Evolutionary conservation across 805 yeast species (phyloP), one percentile per base, ranked within the genome.

Genomic region (Metschnikowia colocasiae): DNA sequence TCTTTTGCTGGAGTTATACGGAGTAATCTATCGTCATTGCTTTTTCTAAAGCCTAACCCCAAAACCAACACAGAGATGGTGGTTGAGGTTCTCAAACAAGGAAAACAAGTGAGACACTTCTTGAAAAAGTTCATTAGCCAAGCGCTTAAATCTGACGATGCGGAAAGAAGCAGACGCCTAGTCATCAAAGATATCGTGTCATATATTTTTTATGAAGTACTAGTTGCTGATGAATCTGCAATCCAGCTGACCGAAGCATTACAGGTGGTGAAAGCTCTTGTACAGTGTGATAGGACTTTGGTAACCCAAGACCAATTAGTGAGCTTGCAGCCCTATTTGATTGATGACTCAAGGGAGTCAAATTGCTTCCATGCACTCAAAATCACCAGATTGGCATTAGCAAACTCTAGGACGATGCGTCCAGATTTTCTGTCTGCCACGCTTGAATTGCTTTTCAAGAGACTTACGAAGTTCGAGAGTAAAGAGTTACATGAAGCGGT

Each of bases 401-500:
- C 78, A 1, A 65, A 67, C 13, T 59, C 72, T 7, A 55, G 59
- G 0, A 64, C 76, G 4, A 65, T 85, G 39, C 75, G 82, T 40
- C 74, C 78, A 0, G 73, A 68, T 2, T 84, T 82, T 55, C 56
- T 81, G 23, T 51, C 61, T 19, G 75, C 72, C 8, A 71, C 82
- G 13, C 83, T 80, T 58, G 57, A 70, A 0, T 70, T 78, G 2
- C 56, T 87, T n/a, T 59, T 86, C 51, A 68, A 69, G 29, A 67
- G 78, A 27, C 61, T 87, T 27, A 82, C 91, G 2, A 83, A 78
- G 51, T 77, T 83, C 64, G 77, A 74, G 43, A 72, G 75, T 0
- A 70, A 61, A 48, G 94, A 87, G 54, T 62, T 87, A 7, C 79
- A 79, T n/a, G 83, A 82, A 57, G 95, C 92, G 0, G 76, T 87